Conservation (phyloP, 768 basidiomycete genomes). For the Russula sp. region DNA sequence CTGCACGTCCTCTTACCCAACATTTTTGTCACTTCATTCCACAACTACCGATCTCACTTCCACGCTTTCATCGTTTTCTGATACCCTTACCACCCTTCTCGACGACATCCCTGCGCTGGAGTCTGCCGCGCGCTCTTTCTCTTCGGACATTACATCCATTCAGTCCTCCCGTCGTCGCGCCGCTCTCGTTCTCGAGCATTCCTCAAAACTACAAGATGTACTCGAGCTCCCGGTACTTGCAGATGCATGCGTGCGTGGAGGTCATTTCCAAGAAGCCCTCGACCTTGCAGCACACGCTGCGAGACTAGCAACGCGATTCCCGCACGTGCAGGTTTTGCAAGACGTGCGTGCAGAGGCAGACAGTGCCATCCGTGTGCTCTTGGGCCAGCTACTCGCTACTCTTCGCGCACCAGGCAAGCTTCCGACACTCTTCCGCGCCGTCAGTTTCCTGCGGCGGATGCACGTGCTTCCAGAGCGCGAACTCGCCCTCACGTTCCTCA, state of each 20-base stretch:
- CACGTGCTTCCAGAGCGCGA: constrained; percentile 62
- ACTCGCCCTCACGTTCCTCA: constrained; percentile 81
- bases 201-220: constrained; percentile 87
- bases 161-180: constrained; percentile 71
- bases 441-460: constrained; percentile 83
- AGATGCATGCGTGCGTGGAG: constrained; percentile 89
- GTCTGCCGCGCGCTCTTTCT: constrained; percentile 62
- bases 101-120: constrained; percentile 74
- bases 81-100: constrained; percentile 66
- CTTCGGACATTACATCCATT: constrained; percentile 65
- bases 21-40: constrained; percentile 82
- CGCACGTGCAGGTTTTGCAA: constrained; percentile 45
- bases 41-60: constrained; percentile 67
- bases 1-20: constrained; percentile 86
- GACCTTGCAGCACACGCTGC: constrained; percentile 72
- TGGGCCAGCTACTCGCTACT: constrained; percentile 67
- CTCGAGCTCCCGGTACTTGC: constrained; percentile 88
- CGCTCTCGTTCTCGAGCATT: constrained; percentile 83
- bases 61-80: constrained; percentile 69
- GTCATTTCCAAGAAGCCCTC: constrained; percentile 88
- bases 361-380: constrained; percentile 60
- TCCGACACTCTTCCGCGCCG: constrained; percentile 84
- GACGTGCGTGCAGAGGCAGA: constrained; percentile 64
- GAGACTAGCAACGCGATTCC: constrained; percentile 37
- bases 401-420: constrained; percentile 84